Evolutionary conservation across 352 stramenopile species (phyloP).

Genomic region (Globisporangium megalacanthum): DNA sequence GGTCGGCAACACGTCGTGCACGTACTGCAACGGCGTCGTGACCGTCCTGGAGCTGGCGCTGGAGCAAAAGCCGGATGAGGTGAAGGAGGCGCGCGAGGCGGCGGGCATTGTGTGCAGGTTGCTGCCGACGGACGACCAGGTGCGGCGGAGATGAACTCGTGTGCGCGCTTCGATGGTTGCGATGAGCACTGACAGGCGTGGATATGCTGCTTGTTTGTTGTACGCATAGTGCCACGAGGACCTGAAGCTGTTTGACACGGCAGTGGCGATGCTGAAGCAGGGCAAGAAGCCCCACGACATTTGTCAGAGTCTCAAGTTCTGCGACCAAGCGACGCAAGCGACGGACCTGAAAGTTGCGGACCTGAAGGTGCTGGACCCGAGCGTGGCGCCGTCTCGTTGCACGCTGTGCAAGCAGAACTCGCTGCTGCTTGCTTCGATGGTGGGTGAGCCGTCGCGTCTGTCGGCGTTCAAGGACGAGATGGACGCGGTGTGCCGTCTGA

Average conservation of each 20-base stretch:
- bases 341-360: conserved; percentile 22
- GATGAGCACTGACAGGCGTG: not conserved
- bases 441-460: conserved; percentile 36
- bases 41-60: conserved; percentile 57
- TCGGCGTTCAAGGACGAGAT: conserved; percentile 41
- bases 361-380: conserved; percentile 36
- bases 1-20: conserved; percentile 32
- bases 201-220: not conserved
- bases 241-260: conserved; percentile 62
- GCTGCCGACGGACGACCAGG: conserved; percentile 56
- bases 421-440: conserved; percentile 45
- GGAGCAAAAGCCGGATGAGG: conserved; percentile 47
- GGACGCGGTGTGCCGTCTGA: conserved; percentile 48
- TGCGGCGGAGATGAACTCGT: conserved; percentile 13
- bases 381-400: conserved; percentile 37
- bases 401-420: conserved; percentile 56
- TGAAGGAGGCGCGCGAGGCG: conserved; percentile 53
- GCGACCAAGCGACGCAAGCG: conserved; percentile 13
- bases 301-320: conserved; percentile 52
- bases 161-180: not conserved
- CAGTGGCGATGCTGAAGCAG: conserved; percentile 35
- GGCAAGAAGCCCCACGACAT: conserved; percentile 60
- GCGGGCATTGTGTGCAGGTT: conserved; percentile 61
- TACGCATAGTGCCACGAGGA: conserved; percentile 47
- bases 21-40: conserved; percentile 61